Conservation (phyloP, 768 basidiomycete genomes). For the Suillus paluster region DNA sequence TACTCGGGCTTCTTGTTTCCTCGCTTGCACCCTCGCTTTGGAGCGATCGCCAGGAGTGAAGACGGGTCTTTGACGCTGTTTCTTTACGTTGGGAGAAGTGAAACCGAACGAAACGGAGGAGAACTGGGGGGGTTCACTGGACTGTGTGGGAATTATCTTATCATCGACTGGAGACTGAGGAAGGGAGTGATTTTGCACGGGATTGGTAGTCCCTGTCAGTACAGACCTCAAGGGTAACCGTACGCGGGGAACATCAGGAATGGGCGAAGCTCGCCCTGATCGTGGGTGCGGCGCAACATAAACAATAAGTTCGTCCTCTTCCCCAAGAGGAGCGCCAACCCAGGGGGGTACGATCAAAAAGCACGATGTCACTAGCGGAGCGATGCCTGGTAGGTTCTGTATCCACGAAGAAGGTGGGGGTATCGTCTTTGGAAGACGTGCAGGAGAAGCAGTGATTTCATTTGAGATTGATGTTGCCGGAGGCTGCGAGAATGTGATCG, state of each 20-base stretch:
- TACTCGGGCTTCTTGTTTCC: slow-evolving; percentile 18
- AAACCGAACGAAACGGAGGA: slow-evolving; percentile 32
- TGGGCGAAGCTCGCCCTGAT: slow-evolving; percentile 18
- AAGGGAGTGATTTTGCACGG: slow-evolving; percentile 7
- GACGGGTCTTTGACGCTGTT: slow-evolving; percentile 36
- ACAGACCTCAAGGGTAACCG: slow-evolving; percentile 27
- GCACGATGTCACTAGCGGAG: slow-evolving; percentile 26
- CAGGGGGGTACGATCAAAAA: slow-evolving; percentile 25
- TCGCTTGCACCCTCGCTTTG: slow-evolving; percentile 30
- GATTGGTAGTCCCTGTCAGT: slow-evolving; percentile 25
- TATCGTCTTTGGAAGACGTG: background rate
- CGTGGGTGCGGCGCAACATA: slow-evolving; percentile 80
- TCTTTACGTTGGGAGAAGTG: background rate
- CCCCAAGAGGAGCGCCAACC: slow-evolving; percentile 27
- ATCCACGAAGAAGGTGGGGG: slow-evolving; percentile 43
- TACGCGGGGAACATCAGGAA: slow-evolving; percentile 17
- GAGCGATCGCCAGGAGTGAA: slow-evolving; percentile 28
- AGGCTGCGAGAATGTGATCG: background rate
- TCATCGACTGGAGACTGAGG: background rate
- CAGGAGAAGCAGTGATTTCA: background rate
- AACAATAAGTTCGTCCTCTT: slow-evolving; percentile 73
- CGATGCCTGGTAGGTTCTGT: slow-evolving; percentile 33
- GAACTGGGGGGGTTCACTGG: slow-evolving; percentile 23
- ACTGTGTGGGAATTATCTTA: background rate
- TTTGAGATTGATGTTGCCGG: background rate